Evolutionary conservation across 306 rosid species (phyloP), one percentile per base, ranked within the genome.

Genomic region (Urtica urens): DNA sequence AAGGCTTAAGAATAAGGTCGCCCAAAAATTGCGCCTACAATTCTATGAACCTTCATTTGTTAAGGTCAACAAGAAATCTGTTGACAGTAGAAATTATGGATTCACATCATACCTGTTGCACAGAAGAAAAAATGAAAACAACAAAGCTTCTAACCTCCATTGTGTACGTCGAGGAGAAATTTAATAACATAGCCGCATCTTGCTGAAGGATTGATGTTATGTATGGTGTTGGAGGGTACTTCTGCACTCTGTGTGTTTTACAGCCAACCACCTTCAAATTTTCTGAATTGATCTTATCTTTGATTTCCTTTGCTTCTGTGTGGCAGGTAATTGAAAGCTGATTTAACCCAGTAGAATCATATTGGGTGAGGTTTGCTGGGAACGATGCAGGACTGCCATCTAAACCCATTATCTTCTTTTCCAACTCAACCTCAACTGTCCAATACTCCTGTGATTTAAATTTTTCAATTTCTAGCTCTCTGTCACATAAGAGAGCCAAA

Each of bases 181-280:
- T 72, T 51, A 73, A 77, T 65, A 73, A 85, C 72, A 79, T 85
- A 12, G 86, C 94, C 13, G 96, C 94, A 79, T 90, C 99, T 66
- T 90, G 99, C 73, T 90, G 99, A 73, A 90, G 96, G 28, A 95
- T 81, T 3, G 99, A 90, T 71, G 99, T 82, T 77, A 90, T 82
- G 61, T 62, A 85, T 42, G 99, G 99, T 22, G 80, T 72, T 2
- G 99, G 96, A 64, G 99, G 92, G 60, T 90, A 85, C 71, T 68
- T 85, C 71, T 72, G 67, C 43, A 50, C 35, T 79, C 75, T 77
- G 67, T 5, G 66, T 57, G 54, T 75, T 67, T 79, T 90, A 62
- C 66, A 65, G 56, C 46, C 67, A 42, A 73, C 50, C 52, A 90
- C 83, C 53, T 39, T 63, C 74, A 90, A 75, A 34, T 63, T 58